Evolutionary conservation across 2,329 filamentous ascomycete species (phyloP).

Genomic region (Aspergillus brunneoviolaceus): DNA sequence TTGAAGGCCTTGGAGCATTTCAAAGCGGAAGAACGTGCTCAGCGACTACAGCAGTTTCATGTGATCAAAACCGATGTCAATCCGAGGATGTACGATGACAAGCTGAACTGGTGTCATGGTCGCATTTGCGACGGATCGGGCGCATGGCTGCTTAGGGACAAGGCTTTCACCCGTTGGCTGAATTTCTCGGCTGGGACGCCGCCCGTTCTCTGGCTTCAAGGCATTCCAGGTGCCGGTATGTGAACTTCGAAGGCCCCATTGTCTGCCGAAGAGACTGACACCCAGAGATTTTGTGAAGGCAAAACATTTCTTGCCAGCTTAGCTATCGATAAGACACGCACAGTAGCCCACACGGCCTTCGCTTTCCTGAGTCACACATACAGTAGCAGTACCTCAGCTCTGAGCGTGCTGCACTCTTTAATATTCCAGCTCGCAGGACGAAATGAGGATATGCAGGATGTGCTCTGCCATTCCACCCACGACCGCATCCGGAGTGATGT

Average conservation of each 20-base stretch:
- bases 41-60: slow-evolving; percentile 1
- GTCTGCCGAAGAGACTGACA: too few species aligned
- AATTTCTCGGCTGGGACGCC: background rate
- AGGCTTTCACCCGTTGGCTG: slow-evolving; percentile 5
- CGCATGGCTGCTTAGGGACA: slow-evolving; percentile 10
- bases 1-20: slow-evolving; percentile 11
- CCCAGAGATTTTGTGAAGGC: too few species aligned
- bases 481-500: too few species aligned
- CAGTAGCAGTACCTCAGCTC: background rate
- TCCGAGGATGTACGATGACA: slow-evolving; percentile 4
- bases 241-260: too few species aligned
- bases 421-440: slow-evolving; percentile 24
- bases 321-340: too few species aligned
- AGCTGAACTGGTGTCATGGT: slow-evolving; percentile 1
- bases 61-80: slow-evolving; percentile 1
- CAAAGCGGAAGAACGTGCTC: background rate
- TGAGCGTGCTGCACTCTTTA: slow-evolving; percentile 25
- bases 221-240: slow-evolving; percentile 25
- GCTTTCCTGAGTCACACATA: too few species aligned
- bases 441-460: slow-evolving; percentile 20
- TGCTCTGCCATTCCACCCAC: slow-evolving; percentile 18
- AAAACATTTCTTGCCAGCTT: too few species aligned
- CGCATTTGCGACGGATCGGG: background rate
- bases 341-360: too few species aligned
- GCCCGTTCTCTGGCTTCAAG: slow-evolving; percentile 20